A percentile compares a stretch with the other conserved stretches of the same genome.
phyloP scores from a whole-genome alignment of 805 yeast genomes.

The Saccharomycopsis guyanensis region DNA sequence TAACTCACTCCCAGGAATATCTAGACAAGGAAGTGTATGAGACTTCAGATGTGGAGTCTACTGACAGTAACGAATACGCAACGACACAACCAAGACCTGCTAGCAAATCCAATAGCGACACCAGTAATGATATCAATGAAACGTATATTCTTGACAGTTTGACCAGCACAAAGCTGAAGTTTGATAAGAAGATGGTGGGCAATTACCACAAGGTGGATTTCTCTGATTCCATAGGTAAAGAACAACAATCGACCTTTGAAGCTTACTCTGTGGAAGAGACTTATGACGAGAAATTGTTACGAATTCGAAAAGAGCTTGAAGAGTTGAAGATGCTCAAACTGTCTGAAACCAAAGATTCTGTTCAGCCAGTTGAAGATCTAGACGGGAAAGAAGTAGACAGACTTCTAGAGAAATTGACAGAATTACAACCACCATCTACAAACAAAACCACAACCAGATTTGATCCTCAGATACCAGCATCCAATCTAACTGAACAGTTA shows the following conservation, averaged over 20 bases:
- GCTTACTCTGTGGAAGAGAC: slow-evolving; percentile 17
- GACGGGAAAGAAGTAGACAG: slow-evolving; percentile 11
- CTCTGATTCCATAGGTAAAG: slow-evolving; percentile 16
- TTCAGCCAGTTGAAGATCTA: slow-evolving; percentile 19
- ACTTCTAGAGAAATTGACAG: not conserved
- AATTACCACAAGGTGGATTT: slow-evolving; percentile 10
- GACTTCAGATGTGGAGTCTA: slow-evolving; percentile 16
- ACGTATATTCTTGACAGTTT: slow-evolving; percentile 7
- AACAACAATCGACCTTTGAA: slow-evolving; percentile 2
- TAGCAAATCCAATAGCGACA: not conserved
- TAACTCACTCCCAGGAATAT: too few species aligned
- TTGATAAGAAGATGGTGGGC: slow-evolving; percentile 6
- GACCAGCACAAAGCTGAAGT: slow-evolving; percentile 2
- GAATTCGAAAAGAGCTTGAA: slow-evolving; percentile 18
- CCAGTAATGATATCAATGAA: slow-evolving; percentile 6
- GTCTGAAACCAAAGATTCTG: not conserved
- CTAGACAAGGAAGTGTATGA: slow-evolving; percentile 18
- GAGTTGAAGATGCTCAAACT: slow-evolving; percentile 14
- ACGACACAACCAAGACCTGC: not conserved
- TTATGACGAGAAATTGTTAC: slow-evolving; percentile 14
- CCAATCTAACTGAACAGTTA: not conserved
- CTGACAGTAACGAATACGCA: not conserved
- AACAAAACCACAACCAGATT: not conserved
- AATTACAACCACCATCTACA: not conserved
- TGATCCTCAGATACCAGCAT: not conserved